Percentiles rank a stretch among this genome's conserved stretches.
Conservation (phyloP, 441 rosid genomes). For the Cnidoscolus chayamansa region DNA sequence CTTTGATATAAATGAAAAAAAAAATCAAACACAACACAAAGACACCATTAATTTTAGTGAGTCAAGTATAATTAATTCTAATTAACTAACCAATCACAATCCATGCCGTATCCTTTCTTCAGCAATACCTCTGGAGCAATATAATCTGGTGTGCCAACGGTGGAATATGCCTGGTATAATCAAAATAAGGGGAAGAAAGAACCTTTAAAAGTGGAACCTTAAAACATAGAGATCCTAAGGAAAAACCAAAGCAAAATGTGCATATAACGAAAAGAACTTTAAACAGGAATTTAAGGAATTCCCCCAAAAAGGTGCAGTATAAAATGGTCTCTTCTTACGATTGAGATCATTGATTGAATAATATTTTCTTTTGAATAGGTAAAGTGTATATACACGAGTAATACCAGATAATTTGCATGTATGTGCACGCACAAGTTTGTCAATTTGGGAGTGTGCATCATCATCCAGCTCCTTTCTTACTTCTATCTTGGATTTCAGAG, state of each 20-base stretch:
- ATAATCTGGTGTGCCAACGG: conserved; percentile 98
- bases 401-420: not conserved
- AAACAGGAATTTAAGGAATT: not conserved
- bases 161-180: conserved; percentile 72
- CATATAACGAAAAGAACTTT: not conserved
- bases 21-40: not conserved
- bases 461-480: not conserved
- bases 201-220: conserved; percentile 11
- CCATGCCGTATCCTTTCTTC: conserved; percentile 96
- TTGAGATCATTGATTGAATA: not conserved
- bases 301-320: not conserved
- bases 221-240: not conserved
- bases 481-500: not conserved
- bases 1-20: not conserved
- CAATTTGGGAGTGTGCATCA: not conserved
- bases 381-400: not conserved
- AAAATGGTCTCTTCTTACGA: not conserved
- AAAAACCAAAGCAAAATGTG: not conserved
- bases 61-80: conserved; percentile 11
- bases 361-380: not conserved
- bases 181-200: conserved; percentile 25
- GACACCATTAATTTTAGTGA: conserved; percentile 10
- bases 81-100: conserved; percentile 84
- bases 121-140: conserved; percentile 94
- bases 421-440: not conserved